A percentile compares a stretch with the other conserved stretches of the same genome.
phyloP scores from a whole-genome alignment of 192 early-diverging fungal species.

The Backusella psychrophila region DNA sequence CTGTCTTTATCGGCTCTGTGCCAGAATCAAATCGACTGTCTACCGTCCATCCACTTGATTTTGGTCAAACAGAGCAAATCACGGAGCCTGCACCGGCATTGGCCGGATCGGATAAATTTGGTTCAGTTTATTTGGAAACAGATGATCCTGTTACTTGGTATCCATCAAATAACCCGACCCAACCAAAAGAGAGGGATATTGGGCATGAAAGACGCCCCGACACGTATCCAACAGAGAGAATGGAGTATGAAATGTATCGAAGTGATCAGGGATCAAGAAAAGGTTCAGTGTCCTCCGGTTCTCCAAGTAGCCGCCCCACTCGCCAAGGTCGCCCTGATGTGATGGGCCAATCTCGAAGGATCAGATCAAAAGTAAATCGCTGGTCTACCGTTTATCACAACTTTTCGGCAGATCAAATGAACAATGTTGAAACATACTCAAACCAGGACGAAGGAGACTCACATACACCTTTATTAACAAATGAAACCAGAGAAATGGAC shows the following conservation, averaged over 20 bases:
- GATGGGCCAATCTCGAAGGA: neutral
- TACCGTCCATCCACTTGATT: conserved; percentile 5
- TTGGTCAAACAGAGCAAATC: neutral
- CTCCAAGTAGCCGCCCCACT: neutral
- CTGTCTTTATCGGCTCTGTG: neutral
- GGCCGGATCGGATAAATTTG: neutral
- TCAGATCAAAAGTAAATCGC: neutral
- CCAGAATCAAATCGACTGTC: neutral
- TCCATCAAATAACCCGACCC: neutral
- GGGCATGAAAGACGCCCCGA: neutral
- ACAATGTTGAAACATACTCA: neutral
- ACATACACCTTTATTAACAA: neutral
- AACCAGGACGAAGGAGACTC: neutral
- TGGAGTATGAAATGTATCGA: conserved; percentile 21
- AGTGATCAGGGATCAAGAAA: neutral
- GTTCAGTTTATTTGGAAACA: neutral
- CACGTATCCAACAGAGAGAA: neutral
- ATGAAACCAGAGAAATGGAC: neutral
- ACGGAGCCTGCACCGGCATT: neutral
- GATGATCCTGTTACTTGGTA: neutral
- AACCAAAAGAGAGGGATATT: neutral
- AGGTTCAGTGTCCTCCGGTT: neutral
- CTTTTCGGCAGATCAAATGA: neutral
- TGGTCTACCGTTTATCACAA: neutral
- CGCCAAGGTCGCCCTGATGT: neutral